phyloP scores from a whole-genome alignment of 805 yeast species.

The Cyberlindnera sargentensis region DNA sequence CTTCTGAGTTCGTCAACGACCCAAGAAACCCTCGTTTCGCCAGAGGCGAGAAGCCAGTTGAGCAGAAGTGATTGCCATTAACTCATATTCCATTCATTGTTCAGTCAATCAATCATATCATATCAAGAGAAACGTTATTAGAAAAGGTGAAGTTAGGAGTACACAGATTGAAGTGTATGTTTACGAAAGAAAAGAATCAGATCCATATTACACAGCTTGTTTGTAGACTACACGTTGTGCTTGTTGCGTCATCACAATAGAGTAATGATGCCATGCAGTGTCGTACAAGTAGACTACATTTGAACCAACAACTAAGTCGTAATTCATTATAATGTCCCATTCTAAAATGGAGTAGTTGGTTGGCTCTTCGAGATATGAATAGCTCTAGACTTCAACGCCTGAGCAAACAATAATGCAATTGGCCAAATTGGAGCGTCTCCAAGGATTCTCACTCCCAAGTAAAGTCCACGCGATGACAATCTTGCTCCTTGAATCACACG shows the following conservation, averaged over 20 bases:
- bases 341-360: slow-evolving; percentile 11
- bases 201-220: neutral
- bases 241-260: no score
- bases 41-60: slow-evolving; percentile 44
- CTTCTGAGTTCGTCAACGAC: slow-evolving; percentile 82
- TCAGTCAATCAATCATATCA: no score
- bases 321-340: neutral
- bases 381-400: slow-evolving; percentile 65
- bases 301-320: no score
- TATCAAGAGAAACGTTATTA: neutral
- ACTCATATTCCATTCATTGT: neutral
- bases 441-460: slow-evolving; percentile 65
- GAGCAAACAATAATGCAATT: slow-evolving; percentile 69
- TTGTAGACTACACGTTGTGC: neutral
- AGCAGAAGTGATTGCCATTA: slow-evolving; percentile 21
- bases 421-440: slow-evolving; percentile 91
- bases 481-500: slow-evolving; percentile 41
- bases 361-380: slow-evolving; percentile 28
- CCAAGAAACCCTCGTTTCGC: slow-evolving; percentile 94
- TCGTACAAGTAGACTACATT: no score
- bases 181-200: slow-evolving; percentile 2
- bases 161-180: neutral
- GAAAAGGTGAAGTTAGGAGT: neutral
- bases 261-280: no score
- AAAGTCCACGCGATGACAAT: slow-evolving; percentile 50